These are phyloP conservation scores for Macrophomina pseudophaseolina DNA, from an alignment of 2,329 filamentous ascomycete genomes.

Conservation along the genomic window DNA sequence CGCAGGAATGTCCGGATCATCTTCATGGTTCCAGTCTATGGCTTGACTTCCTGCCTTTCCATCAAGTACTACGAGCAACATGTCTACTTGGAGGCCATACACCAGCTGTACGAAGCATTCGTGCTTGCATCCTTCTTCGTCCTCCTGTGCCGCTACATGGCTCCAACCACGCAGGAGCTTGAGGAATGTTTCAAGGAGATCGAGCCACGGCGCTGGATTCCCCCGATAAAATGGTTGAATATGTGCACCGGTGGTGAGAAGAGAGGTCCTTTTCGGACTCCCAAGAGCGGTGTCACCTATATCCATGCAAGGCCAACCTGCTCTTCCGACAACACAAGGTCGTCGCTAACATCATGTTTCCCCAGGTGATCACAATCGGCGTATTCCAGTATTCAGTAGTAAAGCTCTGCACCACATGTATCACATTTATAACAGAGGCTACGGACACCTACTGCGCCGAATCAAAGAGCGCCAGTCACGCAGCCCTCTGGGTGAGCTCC, in stretches of 20 bases:
- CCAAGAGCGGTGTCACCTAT: slow-evolving; percentile 78
- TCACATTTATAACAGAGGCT: slow-evolving; percentile 72
- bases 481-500: neutral
- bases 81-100: slow-evolving; percentile 76
- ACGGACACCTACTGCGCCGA: slow-evolving; percentile 74
- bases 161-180: slow-evolving; percentile 74
- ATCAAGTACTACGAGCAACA: slow-evolving; percentile 74
- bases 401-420: slow-evolving; percentile 74
- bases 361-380: slow-evolving; percentile 70
- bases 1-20: slow-evolving; percentile 62
- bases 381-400: slow-evolving; percentile 83
- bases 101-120: slow-evolving; percentile 83
- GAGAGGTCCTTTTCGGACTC: slow-evolving; percentile 68
- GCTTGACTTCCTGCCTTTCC: slow-evolving; percentile 71
- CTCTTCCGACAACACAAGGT: neutral
- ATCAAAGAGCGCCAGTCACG: slow-evolving; percentile 46
- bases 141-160: slow-evolving; percentile 75
- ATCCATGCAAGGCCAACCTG: slow-evolving; percentile 65
- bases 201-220: slow-evolving; percentile 70
- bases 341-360: neutral
- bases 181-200: slow-evolving; percentile 76
- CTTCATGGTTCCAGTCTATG: slow-evolving; percentile 81
- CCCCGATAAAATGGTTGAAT: slow-evolving; percentile 69
- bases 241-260: slow-evolving; percentile 69
- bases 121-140: slow-evolving; percentile 83